Evolutionary conservation across 495 filamentous ascomycete genomes (phyloP), one percentile per base, ranked within the genome.

Genomic region (Podospora pseudocomata): DNA sequence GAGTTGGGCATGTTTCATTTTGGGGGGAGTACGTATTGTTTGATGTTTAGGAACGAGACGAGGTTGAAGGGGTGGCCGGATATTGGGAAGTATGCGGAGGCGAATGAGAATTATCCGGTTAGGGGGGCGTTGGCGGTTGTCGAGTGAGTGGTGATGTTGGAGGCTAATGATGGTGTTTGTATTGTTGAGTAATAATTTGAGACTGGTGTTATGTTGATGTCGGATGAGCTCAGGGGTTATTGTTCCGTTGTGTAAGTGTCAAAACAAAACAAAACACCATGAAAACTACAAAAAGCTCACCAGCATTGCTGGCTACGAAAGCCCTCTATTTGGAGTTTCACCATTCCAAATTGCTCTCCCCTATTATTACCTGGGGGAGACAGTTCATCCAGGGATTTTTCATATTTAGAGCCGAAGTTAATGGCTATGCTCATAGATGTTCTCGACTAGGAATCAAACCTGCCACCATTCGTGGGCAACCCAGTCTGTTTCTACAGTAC

Each of bases 1-100:
- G 76, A 90, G 74, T 77, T 87, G 54, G 90, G 89, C 23, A 91
- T 90, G 88, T 92, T 92, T 75, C 89, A 91, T 74, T 91, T 88
- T 76, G 90, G 90, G 16, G 90, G 90, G 4, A 87, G 83, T 11
- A 87, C 85, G 5, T 84, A 90, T 70, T 89, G 86, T 67, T 68
- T 92, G 70, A 69, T 92, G 1, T 91, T 92, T 66, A 68, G 81
- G 11, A 70, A 77, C 65, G 80, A 73, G 9, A 79, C 81, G 54
- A 75, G 74, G 58, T 68, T 84, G 0, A 73, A 76, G 1, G 74
- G 79, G 2, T 87, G 89, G 68, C 87, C 86, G 1, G 69, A 81
- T 49, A 68, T 82, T 0, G 82, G 82, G 0, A 75, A 79, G 39
- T 62, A 74, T 57, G 68, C 81, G 0, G 82, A 82, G 0, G 75